Percentiles rank a stretch among this genome's conserved stretches.
phyloP scores from a whole-genome alignment of 1,284 basidiomycete genomes.

The Melampsora americana region DNA sequence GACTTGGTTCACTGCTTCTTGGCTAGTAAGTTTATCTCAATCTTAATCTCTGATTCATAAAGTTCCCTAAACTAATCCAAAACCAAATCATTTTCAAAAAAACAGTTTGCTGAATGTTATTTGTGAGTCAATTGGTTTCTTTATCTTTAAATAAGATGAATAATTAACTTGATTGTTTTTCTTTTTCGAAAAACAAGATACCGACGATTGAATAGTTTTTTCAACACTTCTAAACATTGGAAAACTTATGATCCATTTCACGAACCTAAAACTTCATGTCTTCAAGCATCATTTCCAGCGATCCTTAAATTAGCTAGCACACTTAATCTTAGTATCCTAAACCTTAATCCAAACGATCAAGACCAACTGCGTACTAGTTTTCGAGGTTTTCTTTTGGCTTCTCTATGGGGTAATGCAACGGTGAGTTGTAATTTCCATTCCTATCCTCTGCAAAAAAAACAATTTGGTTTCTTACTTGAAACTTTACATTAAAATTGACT shows the following conservation, averaged over 20 bases:
- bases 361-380: constrained; percentile 66
- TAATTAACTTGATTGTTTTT: background rate
- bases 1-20: constrained; percentile 87
- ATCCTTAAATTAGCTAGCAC: constrained; percentile 59
- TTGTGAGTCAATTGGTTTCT: constrained; percentile 56
- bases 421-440: background rate
- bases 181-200: constrained; percentile 64
- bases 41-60: constrained; percentile 52
- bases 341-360: constrained; percentile 54
- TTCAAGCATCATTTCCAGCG: constrained; percentile 72
- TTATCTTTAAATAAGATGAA: background rate
- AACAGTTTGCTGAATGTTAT: constrained; percentile 50
- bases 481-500: background rate
- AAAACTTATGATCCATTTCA: constrained; percentile 78
- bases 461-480: background rate
- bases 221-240: constrained; percentile 72
- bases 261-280: constrained; percentile 74
- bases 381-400: constrained; percentile 76
- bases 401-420: constrained; percentile 66
- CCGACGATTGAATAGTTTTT: constrained; percentile 73
- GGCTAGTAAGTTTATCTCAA: constrained; percentile 60
- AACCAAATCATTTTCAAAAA: background rate
- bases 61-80: constrained; percentile 57
- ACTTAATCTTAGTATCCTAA: constrained; percentile 25
- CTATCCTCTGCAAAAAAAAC: background rate